Evolutionary conservation across 1,139 yeast species (phyloP).

Genomic region (Saccharomyces hybrid): DNA sequence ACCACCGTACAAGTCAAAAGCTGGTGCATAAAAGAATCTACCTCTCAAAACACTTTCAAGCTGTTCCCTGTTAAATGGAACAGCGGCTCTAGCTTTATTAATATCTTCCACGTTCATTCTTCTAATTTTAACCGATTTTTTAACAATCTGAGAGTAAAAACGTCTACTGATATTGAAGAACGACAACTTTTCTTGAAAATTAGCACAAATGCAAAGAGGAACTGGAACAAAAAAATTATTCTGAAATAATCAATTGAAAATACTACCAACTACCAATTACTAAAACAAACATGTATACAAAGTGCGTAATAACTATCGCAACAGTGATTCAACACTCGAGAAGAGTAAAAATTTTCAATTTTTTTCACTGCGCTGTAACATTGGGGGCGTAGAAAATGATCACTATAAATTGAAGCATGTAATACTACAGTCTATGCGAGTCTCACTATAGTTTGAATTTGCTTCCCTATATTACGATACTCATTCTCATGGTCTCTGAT

Average conservation of each 20-base stretch:
- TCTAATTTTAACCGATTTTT: constrained; percentile 25
- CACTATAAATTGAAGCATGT: not conserved
- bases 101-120: constrained; percentile 30
- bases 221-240: not conserved
- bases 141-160: constrained; percentile 23
- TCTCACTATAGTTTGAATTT: not conserved
- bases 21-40: constrained; percentile 94
- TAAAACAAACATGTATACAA: not conserved
- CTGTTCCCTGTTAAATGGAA: too few species aligned
- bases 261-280: not conserved
- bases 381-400: not conserved
- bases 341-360: constrained; percentile 1
- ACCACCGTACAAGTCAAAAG: constrained; percentile 97
- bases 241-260: not conserved
- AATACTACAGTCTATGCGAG: not conserved
- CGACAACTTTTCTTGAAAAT: too few species aligned
- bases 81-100: constrained; percentile 37
- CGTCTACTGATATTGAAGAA: too few species aligned
- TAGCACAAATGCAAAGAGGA: too few species aligned
- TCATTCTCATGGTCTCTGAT: not conserved
- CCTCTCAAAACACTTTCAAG: constrained; percentile 85
- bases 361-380: not conserved
- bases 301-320: not conserved
- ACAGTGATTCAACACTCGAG: not conserved
- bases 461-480: not conserved